Base-by-base conservation (phyloP, 2,329 filamentous ascomycete genomes). In the Paraphoma sp. region DNA sequence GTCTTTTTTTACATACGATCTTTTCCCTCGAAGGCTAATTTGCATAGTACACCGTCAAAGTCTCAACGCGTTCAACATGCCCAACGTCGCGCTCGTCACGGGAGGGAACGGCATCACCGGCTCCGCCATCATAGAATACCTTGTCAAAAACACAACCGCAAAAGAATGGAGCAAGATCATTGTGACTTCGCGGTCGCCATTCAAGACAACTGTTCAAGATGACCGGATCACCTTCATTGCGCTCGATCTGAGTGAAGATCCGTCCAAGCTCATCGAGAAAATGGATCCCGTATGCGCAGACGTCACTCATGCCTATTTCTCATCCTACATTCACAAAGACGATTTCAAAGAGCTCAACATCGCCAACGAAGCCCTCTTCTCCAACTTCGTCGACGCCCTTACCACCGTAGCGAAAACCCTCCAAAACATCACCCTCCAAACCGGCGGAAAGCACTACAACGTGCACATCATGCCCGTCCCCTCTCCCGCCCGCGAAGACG, bases 241-340 rank as follows among this genome's bases (percentile, higher is more conserved):
- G 5, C 48, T 59, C 16, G 53, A 59, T 23, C 45, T 59, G 6
- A 43, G 18, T 29, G n/a, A 47, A 5, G 16, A 45, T 17, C 40
- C 31, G 11, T 17, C 47, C 9, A 16, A 28, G 10, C 40, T 59
- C 10, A 45, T 53, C n/a, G 12, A 28, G 12, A 50, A 42, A 12
- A 55, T 59, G 56, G 6, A 16, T 6, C 17, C 29, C 18, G 17
- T 48, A n/a, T 52, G 48, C 33, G 12, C 10, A 7, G 33, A 47
- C 6, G 56, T 59, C 11, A 55, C 56, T 10, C 56, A 55, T 50
- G 56, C 56, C 30, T 59, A 49, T 38, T 59, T 59, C 16, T 50
- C 53, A n/a, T 56, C 53, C 12, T 53, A 56, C 48, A 46, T 56
- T 1, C 56, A 59, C 45, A 49, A 46, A 28, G 53, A 56, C 41